Conservation (phyloP, 805 yeast genomes). For the Candida palmyrensis region DNA sequence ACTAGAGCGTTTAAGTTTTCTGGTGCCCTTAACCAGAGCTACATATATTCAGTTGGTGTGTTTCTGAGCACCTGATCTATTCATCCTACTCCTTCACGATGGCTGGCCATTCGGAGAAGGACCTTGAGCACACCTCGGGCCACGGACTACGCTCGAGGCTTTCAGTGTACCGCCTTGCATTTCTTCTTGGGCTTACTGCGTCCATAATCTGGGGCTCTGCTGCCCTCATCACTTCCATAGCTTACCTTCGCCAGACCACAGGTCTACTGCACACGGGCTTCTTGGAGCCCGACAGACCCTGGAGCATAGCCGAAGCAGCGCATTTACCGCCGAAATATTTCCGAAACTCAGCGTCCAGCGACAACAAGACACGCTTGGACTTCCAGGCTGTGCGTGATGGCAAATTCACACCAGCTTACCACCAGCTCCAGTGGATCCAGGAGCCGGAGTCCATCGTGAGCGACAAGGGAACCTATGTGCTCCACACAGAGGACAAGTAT, state of each 20-base stretch:
- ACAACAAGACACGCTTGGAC: slow-evolving; percentile 23
- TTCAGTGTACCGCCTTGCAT: too few relatives aligned
- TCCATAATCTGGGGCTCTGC: slow-evolving; percentile 6
- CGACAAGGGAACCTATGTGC: slow-evolving; percentile 66
- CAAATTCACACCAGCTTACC: slow-evolving; percentile 44
- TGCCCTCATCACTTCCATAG: slow-evolving; percentile 2
- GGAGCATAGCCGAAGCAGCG: too few relatives aligned
- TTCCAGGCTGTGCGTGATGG: slow-evolving; percentile 29
- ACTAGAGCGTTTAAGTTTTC: too few relatives aligned
- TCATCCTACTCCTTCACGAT: too few relatives aligned
- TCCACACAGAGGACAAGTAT: slow-evolving; percentile 35
- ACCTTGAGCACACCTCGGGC: too few relatives aligned
- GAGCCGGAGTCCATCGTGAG: slow-evolving; percentile 42
- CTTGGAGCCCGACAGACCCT: neutral
- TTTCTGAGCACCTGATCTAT: too few relatives aligned
- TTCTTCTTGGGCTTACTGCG: too few relatives aligned
- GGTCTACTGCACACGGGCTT: neutral
- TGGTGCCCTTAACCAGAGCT: too few relatives aligned
- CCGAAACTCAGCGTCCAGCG: neutral
- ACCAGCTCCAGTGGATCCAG: slow-evolving; percentile 67
- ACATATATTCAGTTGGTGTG: too few relatives aligned
- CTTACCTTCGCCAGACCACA: slow-evolving; percentile 2
- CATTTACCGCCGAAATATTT: neutral
- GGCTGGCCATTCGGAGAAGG: too few relatives aligned
- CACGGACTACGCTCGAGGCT: too few relatives aligned